Base-by-base conservation (phyloP, 1,139 yeast genomes). In the Zygoascus sp. region DNA sequence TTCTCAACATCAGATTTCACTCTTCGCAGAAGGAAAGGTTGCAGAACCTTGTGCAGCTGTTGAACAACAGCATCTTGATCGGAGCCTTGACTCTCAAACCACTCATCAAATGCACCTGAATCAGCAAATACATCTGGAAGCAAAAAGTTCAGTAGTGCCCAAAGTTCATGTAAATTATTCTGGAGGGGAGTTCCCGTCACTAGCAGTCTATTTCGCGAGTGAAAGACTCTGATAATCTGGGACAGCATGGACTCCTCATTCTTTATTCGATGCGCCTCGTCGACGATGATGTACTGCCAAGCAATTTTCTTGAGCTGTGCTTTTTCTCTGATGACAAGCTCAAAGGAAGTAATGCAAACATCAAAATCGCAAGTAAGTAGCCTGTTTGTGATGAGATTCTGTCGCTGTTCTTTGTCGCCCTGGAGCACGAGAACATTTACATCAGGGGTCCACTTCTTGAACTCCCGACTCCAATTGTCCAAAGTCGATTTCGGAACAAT, bases 111-210 rank as follows among this genome's bases (percentile, higher is more conserved):
- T n/a, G 84, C 84, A 40, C 84, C 86, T 3, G 95, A 77, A 60
- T 88, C 96, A 2, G 95, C 85, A 64, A 92, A 92, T n/a, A 92
- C 95, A 67, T 92, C 98, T 0, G 98, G 98, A 36, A 92, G 69
- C 41, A 92, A 68, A 67, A 92, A 92, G 64, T 92, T 92, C 49
- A 92, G 70, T 49, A 92, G 69, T 0, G 97, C 97, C 97, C 98
- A 92, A 48, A 92, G 73, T 67, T 92, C 98, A 65, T 92, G 97
- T 50, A 92, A 70, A 57, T 92, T 92, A 62, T 92, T 92, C 61
- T 92, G 98, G 49, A 92, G 69, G 0, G 98, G 98, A 0, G 98
- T 92, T 56, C 98, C 98, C 0, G 98, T 92, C 50, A 92, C 89
- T 47, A 92, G 70, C 44, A 92, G 70, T 56, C 98, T 74, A 63